A percentile compares a stretch with the other conserved stretches of the same genome.
Conservation (phyloP, 2,329 filamentous ascomycete species). For the Geosmithia morbida region DNA sequence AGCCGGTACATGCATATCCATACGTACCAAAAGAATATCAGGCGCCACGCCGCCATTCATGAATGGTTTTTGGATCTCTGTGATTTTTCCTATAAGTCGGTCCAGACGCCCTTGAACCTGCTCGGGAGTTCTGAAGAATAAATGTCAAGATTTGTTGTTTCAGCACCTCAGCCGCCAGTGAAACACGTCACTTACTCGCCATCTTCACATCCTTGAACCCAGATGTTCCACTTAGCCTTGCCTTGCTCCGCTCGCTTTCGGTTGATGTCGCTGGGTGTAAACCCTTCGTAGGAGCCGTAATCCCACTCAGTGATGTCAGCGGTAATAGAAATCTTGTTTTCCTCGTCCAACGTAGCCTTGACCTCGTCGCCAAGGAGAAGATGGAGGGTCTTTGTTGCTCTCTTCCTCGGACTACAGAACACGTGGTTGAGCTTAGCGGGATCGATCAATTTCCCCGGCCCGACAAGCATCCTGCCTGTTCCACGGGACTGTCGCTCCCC, state of each 20-base stretch:
- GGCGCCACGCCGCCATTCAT: background rate
- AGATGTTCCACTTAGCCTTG: background rate
- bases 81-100: background rate
- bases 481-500: background rate
- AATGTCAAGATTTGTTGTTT: background rate
- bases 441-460: background rate
- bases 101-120: background rate
- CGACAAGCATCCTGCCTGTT: background rate
- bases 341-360: background rate
- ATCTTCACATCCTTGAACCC: background rate
- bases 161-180: background rate
- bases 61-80: background rate
- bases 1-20: background rate
- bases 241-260: background rate
- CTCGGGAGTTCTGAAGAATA: background rate
- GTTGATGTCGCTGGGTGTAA: background rate
- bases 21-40: background rate
- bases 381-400: background rate
- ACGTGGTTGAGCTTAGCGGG: background rate
- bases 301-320: background rate
- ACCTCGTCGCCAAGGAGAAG: background rate
- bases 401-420: background rate
- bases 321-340: background rate
- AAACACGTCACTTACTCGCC: background rate
- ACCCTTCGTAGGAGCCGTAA: background rate